Percentiles rank a stretch among this genome's conserved stretches.
phyloP scores from a whole-genome alignment of 2,329 filamentous ascomycete genomes.

The Xylariaceae sp. region DNA sequence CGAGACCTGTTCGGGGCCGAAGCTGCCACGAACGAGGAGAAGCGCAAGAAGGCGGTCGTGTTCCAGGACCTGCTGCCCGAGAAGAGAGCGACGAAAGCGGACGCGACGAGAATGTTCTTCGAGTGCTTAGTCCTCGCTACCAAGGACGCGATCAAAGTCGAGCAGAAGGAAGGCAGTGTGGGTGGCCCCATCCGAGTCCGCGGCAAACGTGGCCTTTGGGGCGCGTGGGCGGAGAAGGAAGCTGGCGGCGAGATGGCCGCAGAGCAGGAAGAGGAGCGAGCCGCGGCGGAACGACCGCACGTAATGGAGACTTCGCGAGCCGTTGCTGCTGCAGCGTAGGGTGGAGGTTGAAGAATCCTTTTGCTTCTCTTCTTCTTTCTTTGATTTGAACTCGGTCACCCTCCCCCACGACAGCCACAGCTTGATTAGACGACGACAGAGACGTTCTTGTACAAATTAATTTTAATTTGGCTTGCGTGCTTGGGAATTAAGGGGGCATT shows the following conservation, averaged over 20 bases:
- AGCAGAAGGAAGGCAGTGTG: slow-evolving; percentile 68
- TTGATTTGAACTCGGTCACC: slow-evolving; percentile 12
- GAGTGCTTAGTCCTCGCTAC: slow-evolving; percentile 93
- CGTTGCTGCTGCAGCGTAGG: slow-evolving; percentile 29
- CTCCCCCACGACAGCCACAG: slow-evolving; percentile 20
- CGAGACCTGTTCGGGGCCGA: slow-evolving; percentile 79
- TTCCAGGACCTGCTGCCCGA: slow-evolving; percentile 92
- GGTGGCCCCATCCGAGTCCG: slow-evolving; percentile 78
- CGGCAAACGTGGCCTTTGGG: slow-evolving; percentile 95
- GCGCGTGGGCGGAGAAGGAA: slow-evolving; percentile 83
- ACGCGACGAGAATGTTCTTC: slow-evolving; percentile 99
- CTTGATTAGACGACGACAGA: no score
- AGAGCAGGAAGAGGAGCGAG: slow-evolving; percentile 42
- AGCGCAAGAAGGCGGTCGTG: slow-evolving; percentile 71
- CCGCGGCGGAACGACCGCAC: slow-evolving; percentile 30
- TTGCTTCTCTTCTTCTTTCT: not conserved
- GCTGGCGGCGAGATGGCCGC: slow-evolving; percentile 57
- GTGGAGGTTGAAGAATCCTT: not conserved
- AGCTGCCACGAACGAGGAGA: slow-evolving; percentile 61
- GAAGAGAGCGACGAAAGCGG: slow-evolving; percentile 70
- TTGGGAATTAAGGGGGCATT: no score
- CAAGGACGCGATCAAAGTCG: slow-evolving; percentile 96
- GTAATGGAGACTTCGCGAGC: slow-evolving; percentile 30
- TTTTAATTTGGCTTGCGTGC: slow-evolving; percentile 19
- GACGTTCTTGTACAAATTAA: slow-evolving; percentile 32